Percentiles rank a stretch among this genome's conserved stretches.
phyloP scores from a whole-genome alignment of 164 flowering plant species.

The Cinnamomum chago region DNA sequence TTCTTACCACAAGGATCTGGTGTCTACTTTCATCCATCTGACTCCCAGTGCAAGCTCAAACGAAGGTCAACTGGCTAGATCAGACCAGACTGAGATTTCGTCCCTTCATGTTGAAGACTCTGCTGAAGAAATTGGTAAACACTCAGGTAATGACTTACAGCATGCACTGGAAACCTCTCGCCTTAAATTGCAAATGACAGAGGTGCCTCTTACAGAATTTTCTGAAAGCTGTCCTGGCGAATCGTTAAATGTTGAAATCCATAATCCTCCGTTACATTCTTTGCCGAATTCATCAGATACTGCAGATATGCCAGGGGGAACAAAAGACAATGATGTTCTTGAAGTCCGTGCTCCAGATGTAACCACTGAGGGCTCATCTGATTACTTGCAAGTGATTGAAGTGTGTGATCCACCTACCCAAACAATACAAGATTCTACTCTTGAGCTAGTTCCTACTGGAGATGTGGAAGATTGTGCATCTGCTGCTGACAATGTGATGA shows the following conservation, averaged over 20 bases:
- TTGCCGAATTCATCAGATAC: neutral
- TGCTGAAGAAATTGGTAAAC: slow-evolving; percentile 13
- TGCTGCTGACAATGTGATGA: slow-evolving; percentile 8
- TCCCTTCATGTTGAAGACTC: slow-evolving; percentile 9
- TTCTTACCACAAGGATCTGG: slow-evolving; percentile 12
- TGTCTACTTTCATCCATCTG: slow-evolving; percentile 6
- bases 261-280: slow-evolving; percentile 10
- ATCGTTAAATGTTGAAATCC: slow-evolving; percentile 18
- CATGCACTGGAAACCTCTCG: slow-evolving; percentile 8
- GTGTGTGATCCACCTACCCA: slow-evolving; percentile 15
- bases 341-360: neutral
- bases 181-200: slow-evolving; percentile 15
- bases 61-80: slow-evolving; percentile 12
- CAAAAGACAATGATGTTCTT: neutral
- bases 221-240: slow-evolving; percentile 17
- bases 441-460: slow-evolving; percentile 13
- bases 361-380: slow-evolving; percentile 3
- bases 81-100: slow-evolving; percentile 21
- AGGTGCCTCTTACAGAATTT: slow-evolving; percentile 10
- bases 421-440: slow-evolving; percentile 13
- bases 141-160: slow-evolving; percentile 9
- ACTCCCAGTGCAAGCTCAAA: slow-evolving; percentile 20
- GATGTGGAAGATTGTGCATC: slow-evolving; percentile 15
- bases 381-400: slow-evolving; percentile 1
- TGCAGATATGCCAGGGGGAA: slow-evolving; percentile 7